Conservation (phyloP, 2,329 filamentous ascomycete species). For the Neonectria magnoliae region DNA sequence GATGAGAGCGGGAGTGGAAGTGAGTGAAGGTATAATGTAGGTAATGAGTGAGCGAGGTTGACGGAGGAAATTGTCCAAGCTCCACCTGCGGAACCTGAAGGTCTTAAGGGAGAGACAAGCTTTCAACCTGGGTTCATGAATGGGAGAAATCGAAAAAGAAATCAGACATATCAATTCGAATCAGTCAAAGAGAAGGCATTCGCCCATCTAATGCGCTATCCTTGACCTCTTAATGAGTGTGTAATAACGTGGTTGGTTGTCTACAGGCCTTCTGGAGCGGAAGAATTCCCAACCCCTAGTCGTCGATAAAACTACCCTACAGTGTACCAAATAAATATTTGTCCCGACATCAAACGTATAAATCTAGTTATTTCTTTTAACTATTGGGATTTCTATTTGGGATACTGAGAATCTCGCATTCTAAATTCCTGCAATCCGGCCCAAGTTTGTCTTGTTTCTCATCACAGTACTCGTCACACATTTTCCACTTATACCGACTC, state of each 20-base stretch:
- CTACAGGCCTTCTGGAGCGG: background rate
- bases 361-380: background rate
- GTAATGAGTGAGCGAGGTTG: conserved; percentile 16
- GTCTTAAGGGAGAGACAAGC: background rate
- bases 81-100: conserved; percentile 27
- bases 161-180: background rate
- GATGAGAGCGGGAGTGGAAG: conserved; percentile 1
- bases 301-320: background rate
- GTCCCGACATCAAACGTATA: background rate
- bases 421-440: background rate
- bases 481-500: conserved; percentile 61
- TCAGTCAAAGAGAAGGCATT: background rate
- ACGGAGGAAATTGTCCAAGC: conserved; percentile 26
- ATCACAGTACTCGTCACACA: background rate
- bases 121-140: background rate
- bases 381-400: background rate
- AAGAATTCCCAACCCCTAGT: background rate
- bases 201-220: too few relatives aligned
- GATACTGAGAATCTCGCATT: background rate
- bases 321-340: background rate
- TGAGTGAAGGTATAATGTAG: conserved; percentile 11
- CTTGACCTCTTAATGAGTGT: background rate
- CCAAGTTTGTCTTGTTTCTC: background rate
- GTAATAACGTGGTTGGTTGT: background rate
- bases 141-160: background rate